These are phyloP conservation scores for Candida boidinii DNA, from an alignment of 805 yeast genomes.

Conservation along the genomic window DNA sequence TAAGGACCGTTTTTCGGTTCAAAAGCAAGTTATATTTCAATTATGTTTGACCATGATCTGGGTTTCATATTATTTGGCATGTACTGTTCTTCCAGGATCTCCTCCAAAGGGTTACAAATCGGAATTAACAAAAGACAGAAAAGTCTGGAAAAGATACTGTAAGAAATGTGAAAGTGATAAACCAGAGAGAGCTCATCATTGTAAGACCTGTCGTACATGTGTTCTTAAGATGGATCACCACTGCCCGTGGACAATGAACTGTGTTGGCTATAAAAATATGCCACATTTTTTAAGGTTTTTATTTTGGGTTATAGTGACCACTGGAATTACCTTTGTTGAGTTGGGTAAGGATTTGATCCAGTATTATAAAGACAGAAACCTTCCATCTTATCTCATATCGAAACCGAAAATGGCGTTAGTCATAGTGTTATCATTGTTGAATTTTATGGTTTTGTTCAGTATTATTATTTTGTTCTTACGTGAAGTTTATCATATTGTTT, in stretches of 20 bases:
- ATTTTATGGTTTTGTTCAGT: conserved; percentile 51
- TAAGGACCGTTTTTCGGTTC: conserved; percentile 28
- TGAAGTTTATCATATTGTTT: conserved; percentile 44
- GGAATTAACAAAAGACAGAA: conserved; percentile 24
- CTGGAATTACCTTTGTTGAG: conserved; percentile 36
- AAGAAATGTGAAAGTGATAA: conserved; percentile 62
- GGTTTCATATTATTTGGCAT: conserved; percentile 69
- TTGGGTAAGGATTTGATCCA: conserved; percentile 29
- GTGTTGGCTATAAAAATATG: conserved; percentile 73
- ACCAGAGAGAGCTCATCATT: conserved; percentile 83
- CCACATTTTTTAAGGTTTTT: conserved; percentile 78
- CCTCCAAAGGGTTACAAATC: conserved; percentile 44
- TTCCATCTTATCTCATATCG: conserved; percentile 50
- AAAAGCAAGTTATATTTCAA: conserved; percentile 39
- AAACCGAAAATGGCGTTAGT: conserved; percentile 46
- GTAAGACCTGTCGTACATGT: conserved; percentile 67
- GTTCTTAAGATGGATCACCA: conserved; percentile 92
- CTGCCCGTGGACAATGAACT: conserved; percentile 88
- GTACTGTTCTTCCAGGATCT: conserved; percentile 56
- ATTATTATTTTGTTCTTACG: conserved; percentile 53
- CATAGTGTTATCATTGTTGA: conserved; percentile 44
- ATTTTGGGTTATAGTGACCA: conserved; percentile 49
- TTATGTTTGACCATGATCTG: conserved; percentile 47
- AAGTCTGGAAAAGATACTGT: conserved; percentile 59
- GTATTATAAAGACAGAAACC: conserved; percentile 39